Conservation (phyloP, 768 basidiomycete genomes). For the Kwoniella newhampshirensis region DNA sequence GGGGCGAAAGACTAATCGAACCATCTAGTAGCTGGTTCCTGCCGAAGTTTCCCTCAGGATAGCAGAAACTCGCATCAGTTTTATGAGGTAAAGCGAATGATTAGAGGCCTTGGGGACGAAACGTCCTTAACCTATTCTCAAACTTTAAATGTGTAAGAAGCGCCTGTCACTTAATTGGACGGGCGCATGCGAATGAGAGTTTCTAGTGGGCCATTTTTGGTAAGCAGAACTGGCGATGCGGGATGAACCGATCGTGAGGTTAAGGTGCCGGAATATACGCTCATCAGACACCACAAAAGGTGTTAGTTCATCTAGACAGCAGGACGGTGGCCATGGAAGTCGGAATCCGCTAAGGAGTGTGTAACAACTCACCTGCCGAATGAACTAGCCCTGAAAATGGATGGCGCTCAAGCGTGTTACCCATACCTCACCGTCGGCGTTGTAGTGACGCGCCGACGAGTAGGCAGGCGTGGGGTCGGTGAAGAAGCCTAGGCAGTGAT, state of each 20-base stretch:
- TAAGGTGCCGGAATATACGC: slow-evolving; percentile 67
- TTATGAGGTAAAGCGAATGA: slow-evolving; percentile 70
- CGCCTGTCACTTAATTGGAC: slow-evolving; percentile 57
- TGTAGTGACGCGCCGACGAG: slow-evolving; percentile 65
- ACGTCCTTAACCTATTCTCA: slow-evolving; percentile 82
- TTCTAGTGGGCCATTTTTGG: slow-evolving; percentile 68
- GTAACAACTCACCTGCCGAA: slow-evolving; percentile 88
- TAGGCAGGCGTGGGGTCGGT: slow-evolving; percentile 64
- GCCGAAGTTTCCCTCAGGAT: slow-evolving; percentile 83
- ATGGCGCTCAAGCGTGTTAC: slow-evolving; percentile 84
- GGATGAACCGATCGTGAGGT: slow-evolving; percentile 70
- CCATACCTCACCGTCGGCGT: slow-evolving; percentile 78
- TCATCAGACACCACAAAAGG: slow-evolving; percentile 83
- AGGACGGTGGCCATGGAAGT: slow-evolving; percentile 86
- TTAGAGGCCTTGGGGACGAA: slow-evolving; percentile 86
- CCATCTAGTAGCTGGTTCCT: slow-evolving; percentile 92
- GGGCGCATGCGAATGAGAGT: slow-evolving; percentile 62
- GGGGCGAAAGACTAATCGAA: slow-evolving; percentile 94
- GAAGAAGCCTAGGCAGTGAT: slow-evolving; percentile 76
- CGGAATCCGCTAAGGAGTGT: slow-evolving; percentile 82
- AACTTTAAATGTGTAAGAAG: slow-evolving; percentile 68
- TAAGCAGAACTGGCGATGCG: slow-evolving; percentile 51
- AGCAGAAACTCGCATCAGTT: slow-evolving; percentile 64
- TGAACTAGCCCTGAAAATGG: slow-evolving; percentile 88
- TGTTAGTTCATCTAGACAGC: slow-evolving; percentile 86